Percentiles rank a stretch among this genome's conserved stretches.
Evolutionary conservation across 495 filamentous ascomycete species (phyloP).

Genomic region (Glarea lozoyensis): DNA sequence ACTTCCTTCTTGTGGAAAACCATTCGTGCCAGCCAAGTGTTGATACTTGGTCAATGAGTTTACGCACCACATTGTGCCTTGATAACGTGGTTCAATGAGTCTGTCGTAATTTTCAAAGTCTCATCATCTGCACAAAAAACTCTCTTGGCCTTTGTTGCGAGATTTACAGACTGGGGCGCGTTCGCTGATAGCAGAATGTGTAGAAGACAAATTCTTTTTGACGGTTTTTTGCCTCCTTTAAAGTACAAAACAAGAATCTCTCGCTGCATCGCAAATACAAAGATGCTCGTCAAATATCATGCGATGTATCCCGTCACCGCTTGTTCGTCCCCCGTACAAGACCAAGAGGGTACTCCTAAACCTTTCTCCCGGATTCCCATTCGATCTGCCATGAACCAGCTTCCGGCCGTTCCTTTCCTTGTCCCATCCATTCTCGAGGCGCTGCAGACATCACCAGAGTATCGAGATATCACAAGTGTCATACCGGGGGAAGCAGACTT

Average conservation of each 20-base stretch:
- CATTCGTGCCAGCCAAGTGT: too few species aligned
- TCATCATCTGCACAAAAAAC: too few species aligned
- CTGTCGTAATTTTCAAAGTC: too few species aligned
- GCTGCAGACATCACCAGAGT: slow-evolving; percentile 33
- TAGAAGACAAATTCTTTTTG: slow-evolving; percentile 62
- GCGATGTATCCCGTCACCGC: background rate
- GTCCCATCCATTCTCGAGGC: slow-evolving; percentile 61
- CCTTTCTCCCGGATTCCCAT: too few species aligned
- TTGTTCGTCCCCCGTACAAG: background rate
- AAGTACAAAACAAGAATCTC: slow-evolving; percentile 45
- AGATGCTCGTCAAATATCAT: slow-evolving; percentile 9
- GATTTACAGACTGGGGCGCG: background rate
- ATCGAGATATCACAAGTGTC: slow-evolving; percentile 40
- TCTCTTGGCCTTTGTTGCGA: too few species aligned
- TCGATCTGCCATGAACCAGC: slow-evolving; percentile 8
- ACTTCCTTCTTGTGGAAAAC: too few species aligned
- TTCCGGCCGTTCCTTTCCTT: slow-evolving; percentile 54
- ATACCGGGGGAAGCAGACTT: slow-evolving; percentile 65
- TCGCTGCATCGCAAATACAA: slow-evolving; percentile 36
- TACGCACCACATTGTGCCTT: too few species aligned
- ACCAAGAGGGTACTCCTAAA: background rate
- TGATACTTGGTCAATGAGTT: too few species aligned
- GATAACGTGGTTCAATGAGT: too few species aligned
- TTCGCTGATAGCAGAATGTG: background rate
- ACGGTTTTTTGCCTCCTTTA: slow-evolving; percentile 57